Conservation (phyloP, 768 basidiomycete genomes). For the Cyclocybe cylindracea region DNA sequence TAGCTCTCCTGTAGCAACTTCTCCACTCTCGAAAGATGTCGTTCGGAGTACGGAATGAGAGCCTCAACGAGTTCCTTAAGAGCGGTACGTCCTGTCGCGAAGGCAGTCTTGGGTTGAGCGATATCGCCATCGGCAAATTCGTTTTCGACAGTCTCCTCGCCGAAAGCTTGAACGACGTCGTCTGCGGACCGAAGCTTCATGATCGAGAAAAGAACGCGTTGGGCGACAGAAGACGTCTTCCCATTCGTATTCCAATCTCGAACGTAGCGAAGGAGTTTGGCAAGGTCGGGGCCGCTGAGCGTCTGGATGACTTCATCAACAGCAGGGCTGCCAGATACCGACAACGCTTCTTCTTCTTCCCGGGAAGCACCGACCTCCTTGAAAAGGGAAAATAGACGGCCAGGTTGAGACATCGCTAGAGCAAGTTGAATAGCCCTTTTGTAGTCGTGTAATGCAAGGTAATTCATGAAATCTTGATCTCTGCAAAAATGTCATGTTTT, state of each 20-base stretch:
- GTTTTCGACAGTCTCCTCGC: constrained; percentile 36
- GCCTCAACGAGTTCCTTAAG: constrained; percentile 82
- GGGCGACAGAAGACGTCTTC: constrained; percentile 84
- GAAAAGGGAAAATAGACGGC: constrained; percentile 81
- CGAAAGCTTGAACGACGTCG: constrained; percentile 71
- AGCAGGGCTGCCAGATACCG: constrained; percentile 66
- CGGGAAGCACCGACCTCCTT: constrained; percentile 46
- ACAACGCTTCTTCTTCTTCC: constrained; percentile 25
- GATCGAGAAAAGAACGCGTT: constrained; percentile 78
- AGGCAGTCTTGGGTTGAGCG: background rate
- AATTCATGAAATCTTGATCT: constrained; percentile 96
- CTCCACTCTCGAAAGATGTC: constrained; percentile 86
- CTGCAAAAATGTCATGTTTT: constrained; percentile 38
- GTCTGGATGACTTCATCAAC: constrained; percentile 84
- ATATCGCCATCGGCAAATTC: constrained; percentile 26
- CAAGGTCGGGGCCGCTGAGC: constrained; percentile 72
- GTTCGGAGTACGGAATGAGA: constrained; percentile 91
- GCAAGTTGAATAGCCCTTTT: constrained; percentile 89
- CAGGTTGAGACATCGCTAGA: constrained; percentile 91
- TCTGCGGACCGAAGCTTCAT: constrained; percentile 76
- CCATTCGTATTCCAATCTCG: constrained; percentile 95
- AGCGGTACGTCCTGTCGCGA: constrained; percentile 31
- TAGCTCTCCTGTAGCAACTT: constrained; percentile 93
- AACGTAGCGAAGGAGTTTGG: constrained; percentile 77
- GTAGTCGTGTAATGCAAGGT: constrained; percentile 85